Base-by-base conservation (phyloP, 805 yeast genomes). In the Wickerhamomyces canadensis region DNA sequence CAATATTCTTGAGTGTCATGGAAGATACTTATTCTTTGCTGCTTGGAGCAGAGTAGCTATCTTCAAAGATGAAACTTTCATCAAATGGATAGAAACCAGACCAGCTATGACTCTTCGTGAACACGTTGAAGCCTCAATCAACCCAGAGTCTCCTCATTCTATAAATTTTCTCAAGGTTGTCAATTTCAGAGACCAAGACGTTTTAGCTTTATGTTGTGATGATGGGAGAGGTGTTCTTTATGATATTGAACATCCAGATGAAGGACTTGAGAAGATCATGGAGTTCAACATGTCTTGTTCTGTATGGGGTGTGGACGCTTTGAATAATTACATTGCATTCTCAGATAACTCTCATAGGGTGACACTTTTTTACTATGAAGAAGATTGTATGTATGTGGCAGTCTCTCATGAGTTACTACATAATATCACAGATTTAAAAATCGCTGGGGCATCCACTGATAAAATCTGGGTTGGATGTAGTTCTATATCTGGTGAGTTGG, bases 221-320 rank as follows among this genome's bases (percentile, higher is more conserved):
- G 77, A 76, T 52, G 86, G 86, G 0, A 47, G 70, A 6, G 62
- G 68, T 0, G 41, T 71, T 33, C 41, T 80, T 0, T 65, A 48
- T 48, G 53, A 64, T 35, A 39, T 67, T 2, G 55, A 53, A 5
- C 48, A 53, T 0, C 33, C 61, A 15, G 45, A 49, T 11, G 35
- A 48, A 10, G 45, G 46, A 22, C 38, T 59, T 2, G 41, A 47
- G 6, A 52, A 65, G 3, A 61, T 53, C 16, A 48, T 57, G 25
- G 50, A 47, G 19, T 37, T 71, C 4, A 59, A 55, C 23, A 46
- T 70, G 33, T 59, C 59, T 6, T 57, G 70, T 2, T 75, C 83
- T 1, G 75, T 70, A 2, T 81, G 88, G 88, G 84, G 85, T 0
- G 47, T 76, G 15, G 84, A 77, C 48, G 55, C 71, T 27, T 44